Evolutionary conservation across 2,329 filamentous ascomycete species (phyloP), one percentile per base, ranked within the genome.

Genomic region (Colletotrichum higginsianum): DNA sequence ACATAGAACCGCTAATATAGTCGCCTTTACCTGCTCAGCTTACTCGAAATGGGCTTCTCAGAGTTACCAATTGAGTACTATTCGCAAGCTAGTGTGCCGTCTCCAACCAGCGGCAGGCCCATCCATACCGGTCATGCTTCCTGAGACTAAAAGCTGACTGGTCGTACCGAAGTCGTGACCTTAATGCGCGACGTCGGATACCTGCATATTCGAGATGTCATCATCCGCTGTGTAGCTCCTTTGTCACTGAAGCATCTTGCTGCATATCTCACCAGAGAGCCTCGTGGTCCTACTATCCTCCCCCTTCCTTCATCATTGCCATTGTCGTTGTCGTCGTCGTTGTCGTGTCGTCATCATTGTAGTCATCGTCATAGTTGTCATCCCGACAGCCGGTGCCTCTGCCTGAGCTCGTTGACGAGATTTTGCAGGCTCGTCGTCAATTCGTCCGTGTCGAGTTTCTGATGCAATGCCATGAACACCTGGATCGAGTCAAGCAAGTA

Each of bases 391-490:
- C 42, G 60, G 44, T 56, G 26, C 42, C 57, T 71, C 16, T 66
- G 70, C 42, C 57, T 66, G 47, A 85, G 78, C 58, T 84, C 81
- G 49, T 78, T 78, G 46, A 84, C 79, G 12, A 85, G 77, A 44
- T 77, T 74, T 71, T 84, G 82, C 26, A 78, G 76, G 66, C 68
- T 78, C 73, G 47, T 78, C 70, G 57, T 76, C 72, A 79, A 81
- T 78, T 77, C 85, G 75, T 75, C 75, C 62, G 82, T 84, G 66
- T 88, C 85, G 66, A 88, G 84, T 66, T 82, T 84, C 74, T 84
- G 83, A 70, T 89, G 85, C 75, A 89, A 82, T 16, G 80, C 79
- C 72, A 88, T 86, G 71, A 90, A 90, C 69, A 89, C 87, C 44
- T 85, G 83, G 65, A 90, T 86, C 9, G 87, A 88, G 66, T 83